Percentiles rank a stretch among this genome's conserved stretches.
These are phyloP conservation scores for Lepidium didymum DNA, from an alignment of 345 rosid species.

Conservation along the genomic window DNA sequence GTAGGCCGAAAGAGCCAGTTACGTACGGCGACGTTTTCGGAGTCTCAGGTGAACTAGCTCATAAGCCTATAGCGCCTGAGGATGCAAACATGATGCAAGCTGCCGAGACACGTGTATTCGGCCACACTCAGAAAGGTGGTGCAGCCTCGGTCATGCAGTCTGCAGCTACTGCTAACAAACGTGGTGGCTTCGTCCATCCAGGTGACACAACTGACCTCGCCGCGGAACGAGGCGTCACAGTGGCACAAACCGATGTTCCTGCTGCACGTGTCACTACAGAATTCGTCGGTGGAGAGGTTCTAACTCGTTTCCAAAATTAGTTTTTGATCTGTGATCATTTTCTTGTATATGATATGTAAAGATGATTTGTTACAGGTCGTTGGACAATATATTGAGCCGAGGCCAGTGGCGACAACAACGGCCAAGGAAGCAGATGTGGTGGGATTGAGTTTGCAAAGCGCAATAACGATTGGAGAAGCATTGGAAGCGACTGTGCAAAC, in stretches of 20 bases:
- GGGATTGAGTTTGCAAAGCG: slow-evolving; percentile 22
- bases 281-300: slow-evolving; percentile 56
- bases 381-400: slow-evolving; percentile 42
- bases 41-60: slow-evolving; percentile 49
- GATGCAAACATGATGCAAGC: slow-evolving; percentile 77
- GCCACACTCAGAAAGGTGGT: slow-evolving; percentile 55
- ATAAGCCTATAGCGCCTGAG: slow-evolving; percentile 45
- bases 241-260: slow-evolving; percentile 47
- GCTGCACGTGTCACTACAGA: slow-evolving; percentile 52
- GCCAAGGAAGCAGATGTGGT: slow-evolving; percentile 4
- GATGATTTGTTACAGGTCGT: slow-evolving; percentile 32
- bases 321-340: background rate
- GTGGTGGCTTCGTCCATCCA: slow-evolving; percentile 44
- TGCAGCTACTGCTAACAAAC: slow-evolving; percentile 51
- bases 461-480: slow-evolving; percentile 63
- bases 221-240: slow-evolving; percentile 42
- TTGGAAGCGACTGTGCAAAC: slow-evolving; percentile 45
- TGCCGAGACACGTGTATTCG: slow-evolving; percentile 53
- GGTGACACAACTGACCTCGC: slow-evolving; percentile 33
- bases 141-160: slow-evolving; percentile 57
- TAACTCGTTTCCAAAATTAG: background rate
- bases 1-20: slow-evolving; percentile 41
- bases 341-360: background rate
- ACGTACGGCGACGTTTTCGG: slow-evolving; percentile 53
- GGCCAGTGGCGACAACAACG: slow-evolving; percentile 24